Evolutionary conservation across 2,329 filamentous ascomycete species (phyloP).

Genomic region (Fusarium sp.): DNA sequence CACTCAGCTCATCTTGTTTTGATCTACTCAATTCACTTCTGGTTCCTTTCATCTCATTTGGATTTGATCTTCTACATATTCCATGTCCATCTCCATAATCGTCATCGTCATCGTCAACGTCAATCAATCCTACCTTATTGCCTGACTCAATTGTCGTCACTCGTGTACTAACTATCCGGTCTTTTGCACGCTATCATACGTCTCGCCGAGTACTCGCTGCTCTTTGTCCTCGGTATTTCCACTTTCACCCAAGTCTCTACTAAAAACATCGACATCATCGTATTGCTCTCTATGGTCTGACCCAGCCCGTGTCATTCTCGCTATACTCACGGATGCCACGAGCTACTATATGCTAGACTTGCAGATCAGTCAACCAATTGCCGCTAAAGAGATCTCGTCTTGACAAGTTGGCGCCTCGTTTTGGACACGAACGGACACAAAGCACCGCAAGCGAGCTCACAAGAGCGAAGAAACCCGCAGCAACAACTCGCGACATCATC

Average conservation of each 20-base stretch:
- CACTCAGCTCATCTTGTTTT: background rate
- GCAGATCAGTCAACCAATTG: conserved; percentile 35
- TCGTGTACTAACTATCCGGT: background rate
- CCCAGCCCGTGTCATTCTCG: conserved; percentile 4
- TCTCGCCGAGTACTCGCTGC: conserved; percentile 1
- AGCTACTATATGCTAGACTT: conserved; percentile 5
- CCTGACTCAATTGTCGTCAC: conserved; percentile 1
- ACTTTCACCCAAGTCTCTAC: background rate
- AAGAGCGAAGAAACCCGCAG: background rate
- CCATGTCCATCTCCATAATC: background rate
- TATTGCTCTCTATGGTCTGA: conserved; percentile 21
- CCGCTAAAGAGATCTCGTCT: conserved; percentile 9
- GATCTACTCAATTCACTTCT: background rate
- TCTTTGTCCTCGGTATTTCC: background rate
- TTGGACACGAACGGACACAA: conserved; percentile 10
- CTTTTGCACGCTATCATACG: background rate
- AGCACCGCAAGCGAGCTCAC: conserved; percentile 10
- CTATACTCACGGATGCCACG: background rate
- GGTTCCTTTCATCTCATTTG: background rate
- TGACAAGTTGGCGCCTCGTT: conserved; percentile 3
- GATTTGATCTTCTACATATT: background rate
- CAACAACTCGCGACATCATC: conserved; percentile 6
- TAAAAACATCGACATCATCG: conserved; percentile 22
- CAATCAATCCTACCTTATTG: background rate
- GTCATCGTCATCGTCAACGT: background rate